Evolutionary conservation across 352 stramenopile genomes (phyloP).

Genomic region (Pythium biforme): DNA sequence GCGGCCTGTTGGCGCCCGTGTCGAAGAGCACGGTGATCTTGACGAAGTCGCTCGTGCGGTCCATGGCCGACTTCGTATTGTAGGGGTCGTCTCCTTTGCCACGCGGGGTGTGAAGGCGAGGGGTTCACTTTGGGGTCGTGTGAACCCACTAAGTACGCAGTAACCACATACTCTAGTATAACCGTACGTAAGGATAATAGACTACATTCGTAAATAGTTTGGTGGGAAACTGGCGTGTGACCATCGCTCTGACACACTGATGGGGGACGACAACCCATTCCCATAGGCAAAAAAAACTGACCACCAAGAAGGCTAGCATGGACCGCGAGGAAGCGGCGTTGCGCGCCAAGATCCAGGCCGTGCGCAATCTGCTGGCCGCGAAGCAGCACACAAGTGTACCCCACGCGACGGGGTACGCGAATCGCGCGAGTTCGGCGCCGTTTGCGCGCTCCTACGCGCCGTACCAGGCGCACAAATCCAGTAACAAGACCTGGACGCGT

Average conservation of each 20-base stretch:
- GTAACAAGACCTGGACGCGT: conserved; percentile 47
- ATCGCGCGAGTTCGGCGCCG: neutral
- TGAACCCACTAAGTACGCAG: conserved; percentile 10
- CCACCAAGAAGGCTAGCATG: too few relatives aligned
- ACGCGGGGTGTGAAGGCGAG: conserved; percentile 8
- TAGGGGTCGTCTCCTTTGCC: neutral
- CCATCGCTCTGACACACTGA: too few relatives aligned
- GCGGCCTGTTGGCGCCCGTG: conserved; percentile 43
- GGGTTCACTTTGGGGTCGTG: neutral
- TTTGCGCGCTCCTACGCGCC: conserved; percentile 1
- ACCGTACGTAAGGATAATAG: conserved; percentile 6
- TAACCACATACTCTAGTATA: conserved; percentile 1
- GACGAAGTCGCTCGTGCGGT: conserved; percentile 84
- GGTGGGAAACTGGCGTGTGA: too few relatives aligned
- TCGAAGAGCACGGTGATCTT: conserved; percentile 84
- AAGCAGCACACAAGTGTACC: conserved; percentile 21
- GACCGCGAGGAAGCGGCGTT: conserved; percentile 59
- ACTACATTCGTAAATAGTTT: conserved; percentile 23
- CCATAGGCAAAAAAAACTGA: too few relatives aligned
- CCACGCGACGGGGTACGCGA: neutral
- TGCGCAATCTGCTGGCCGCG: conserved; percentile 74
- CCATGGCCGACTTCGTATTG: conserved; percentile 40
- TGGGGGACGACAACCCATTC: too few relatives aligned
- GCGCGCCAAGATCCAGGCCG: conserved; percentile 80
- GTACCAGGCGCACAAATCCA: conserved; percentile 6